Base-by-base conservation (phyloP, 768 basidiomycete genomes). In the Dioszegia hungarica region DNA sequence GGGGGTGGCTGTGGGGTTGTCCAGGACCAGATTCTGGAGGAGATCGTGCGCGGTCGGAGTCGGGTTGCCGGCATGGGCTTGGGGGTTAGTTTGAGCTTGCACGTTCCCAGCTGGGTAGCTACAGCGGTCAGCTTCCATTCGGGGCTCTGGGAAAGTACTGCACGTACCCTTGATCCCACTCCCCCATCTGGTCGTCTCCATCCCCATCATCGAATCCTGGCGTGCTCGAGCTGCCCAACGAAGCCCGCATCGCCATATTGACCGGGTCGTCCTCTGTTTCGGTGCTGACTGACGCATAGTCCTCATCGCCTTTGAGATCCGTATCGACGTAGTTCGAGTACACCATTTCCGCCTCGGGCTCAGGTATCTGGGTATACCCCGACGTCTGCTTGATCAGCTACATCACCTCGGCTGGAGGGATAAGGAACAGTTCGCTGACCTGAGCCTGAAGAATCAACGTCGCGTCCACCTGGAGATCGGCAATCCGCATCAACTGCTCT, bases 401-500 rank as follows among this genome's bases (percentile, higher is more conserved):
- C 5, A 49, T 47, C 36, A 56, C 34, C 43, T 25, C 10, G 8
- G 24, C 24, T 28, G 10, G 19, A 34, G 11, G 3, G 22, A 15
- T 4, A 9, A 28, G 38, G 14, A 31, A 5, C 22, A 24, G 5
- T 14, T 29, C 8, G 65, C 75, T 59, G 59, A 88, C 88, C 79
- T 85, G 81, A 54, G 82, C 76, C 54, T 80, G 79, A 24, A 82
- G 81, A 22, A 94, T 72, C 89, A 78, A 74, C 60, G 78, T 80
- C 0, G 86, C 87, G 68, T 95, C 90, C 14, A 81, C 77, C 44
- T 92, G 79, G 38, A 95, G 78, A 76, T 95, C 94, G 43, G 83
- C 81, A 56, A 99, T 88, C 62, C 95, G 81, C 90, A 97, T 93
- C 39, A 99, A 77, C 65, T 93, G 89, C 79, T 94, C 91, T 57